A percentile compares a stretch with the other conserved stretches of the same genome.
Conservation (phyloP, 1,284 basidiomycete genomes). For the Ganoderma lingzhi region DNA sequence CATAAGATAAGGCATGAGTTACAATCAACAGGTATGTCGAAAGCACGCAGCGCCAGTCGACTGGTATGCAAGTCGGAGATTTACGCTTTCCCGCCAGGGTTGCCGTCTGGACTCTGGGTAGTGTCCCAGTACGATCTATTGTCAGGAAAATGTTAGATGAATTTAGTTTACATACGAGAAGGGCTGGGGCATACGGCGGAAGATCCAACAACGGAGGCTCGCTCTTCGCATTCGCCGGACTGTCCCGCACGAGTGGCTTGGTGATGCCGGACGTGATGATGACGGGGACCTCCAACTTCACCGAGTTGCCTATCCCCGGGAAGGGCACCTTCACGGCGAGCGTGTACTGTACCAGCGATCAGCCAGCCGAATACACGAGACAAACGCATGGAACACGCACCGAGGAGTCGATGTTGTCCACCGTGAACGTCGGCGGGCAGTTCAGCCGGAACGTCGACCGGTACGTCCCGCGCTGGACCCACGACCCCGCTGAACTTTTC, state of each 20-base stretch:
- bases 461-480: constrained; percentile 25
- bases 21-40: too few relatives aligned
- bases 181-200: neutral
- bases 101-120: neutral
- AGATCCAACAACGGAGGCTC: neutral
- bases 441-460: constrained; percentile 14
- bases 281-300: constrained; percentile 15
- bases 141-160: neutral
- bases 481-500: constrained; percentile 10
- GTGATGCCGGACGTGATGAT: constrained; percentile 19
- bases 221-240: neutral
- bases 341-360: constrained; percentile 11
- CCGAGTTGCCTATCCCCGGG: constrained; percentile 21
- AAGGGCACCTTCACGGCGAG: constrained; percentile 25
- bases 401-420: constrained; percentile 14
- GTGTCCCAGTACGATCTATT: neutral
- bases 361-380: neutral
- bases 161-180: neutral
- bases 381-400: neutral
- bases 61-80: too few relatives aligned
- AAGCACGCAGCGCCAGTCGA: too few relatives aligned
- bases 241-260: constrained; percentile 3
- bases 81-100: neutral
- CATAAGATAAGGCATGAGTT: too few relatives aligned
- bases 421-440: constrained; percentile 22